Conservation (phyloP, 306 rosid species). For the peach (Prunus persica) region DNA sequence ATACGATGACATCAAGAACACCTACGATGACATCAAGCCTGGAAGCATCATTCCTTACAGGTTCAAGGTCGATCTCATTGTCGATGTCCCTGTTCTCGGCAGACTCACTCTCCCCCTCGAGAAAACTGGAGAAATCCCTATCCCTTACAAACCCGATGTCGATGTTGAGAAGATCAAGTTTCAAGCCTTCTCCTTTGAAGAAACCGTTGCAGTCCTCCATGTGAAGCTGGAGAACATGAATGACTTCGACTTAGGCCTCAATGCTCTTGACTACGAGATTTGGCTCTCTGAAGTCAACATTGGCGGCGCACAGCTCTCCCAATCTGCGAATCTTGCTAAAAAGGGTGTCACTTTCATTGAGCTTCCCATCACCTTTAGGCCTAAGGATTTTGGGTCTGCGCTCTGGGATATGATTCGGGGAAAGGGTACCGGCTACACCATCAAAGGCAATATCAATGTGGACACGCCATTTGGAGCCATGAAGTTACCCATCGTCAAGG, state of each 20-base stretch:
- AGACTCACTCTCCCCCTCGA: constrained; percentile 81
- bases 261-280: constrained; percentile 68
- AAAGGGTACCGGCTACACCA: constrained; percentile 76
- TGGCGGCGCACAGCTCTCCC: constrained; percentile 64
- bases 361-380: constrained; percentile 82
- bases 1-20: constrained; percentile 75
- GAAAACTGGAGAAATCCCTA: constrained; percentile 91
- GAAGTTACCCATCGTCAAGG: constrained; percentile 88
- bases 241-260: constrained; percentile 84
- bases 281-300: constrained; percentile 82
- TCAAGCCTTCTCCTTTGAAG: constrained; percentile 77
- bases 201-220: constrained; percentile 80
- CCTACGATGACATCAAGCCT: constrained; percentile 66
- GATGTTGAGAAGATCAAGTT: constrained; percentile 80
- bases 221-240: constrained; percentile 90
- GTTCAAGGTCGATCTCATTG: constrained; percentile 76
- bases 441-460: constrained; percentile 73
- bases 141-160: constrained; percentile 92
- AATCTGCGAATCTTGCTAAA: constrained; percentile 64
- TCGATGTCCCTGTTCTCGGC: constrained; percentile 85
- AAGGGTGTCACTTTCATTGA: constrained; percentile 56
- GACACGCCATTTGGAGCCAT: constrained; percentile 93
- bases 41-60: constrained; percentile 82
- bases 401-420: constrained; percentile 98
- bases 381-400: constrained; percentile 92